Conservation (phyloP, 345 rosid species). For the Eucalyptus curtisii region DNA sequence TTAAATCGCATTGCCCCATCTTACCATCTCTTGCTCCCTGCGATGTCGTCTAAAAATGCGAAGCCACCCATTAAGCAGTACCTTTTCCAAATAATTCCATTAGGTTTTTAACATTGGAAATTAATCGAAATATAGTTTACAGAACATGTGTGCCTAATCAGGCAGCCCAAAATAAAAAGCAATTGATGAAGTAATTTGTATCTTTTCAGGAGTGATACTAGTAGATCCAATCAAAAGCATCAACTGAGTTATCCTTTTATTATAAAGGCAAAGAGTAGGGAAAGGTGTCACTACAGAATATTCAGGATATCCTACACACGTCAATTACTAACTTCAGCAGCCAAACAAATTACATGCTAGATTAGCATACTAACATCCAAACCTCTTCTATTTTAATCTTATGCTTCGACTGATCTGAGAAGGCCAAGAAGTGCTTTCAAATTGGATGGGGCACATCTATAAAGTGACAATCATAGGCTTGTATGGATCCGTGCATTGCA, state of each 20-base stretch:
- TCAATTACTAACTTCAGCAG: not conserved
- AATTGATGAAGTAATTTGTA: not conserved
- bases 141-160: not conserved
- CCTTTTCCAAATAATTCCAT: constrained; percentile 15
- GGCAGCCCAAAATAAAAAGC: not conserved
- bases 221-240: not conserved
- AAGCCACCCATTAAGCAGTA: constrained; percentile 86
- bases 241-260: not conserved
- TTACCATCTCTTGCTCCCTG: constrained; percentile 81
- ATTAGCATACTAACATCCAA: not conserved
- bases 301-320: not conserved
- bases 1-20: not conserved
- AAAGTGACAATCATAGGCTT: not conserved
- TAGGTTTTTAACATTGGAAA: not conserved
- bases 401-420: not conserved
- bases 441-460: not conserved
- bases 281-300: not conserved
- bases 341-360: not conserved
- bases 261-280: not conserved
- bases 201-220: not conserved
- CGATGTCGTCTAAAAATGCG: constrained; percentile 70
- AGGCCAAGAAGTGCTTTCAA: not conserved
- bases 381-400: not conserved
- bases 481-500: not conserved
- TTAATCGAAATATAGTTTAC: not conserved